Percentiles rank a stretch among this genome's conserved stretches.
phyloP scores from a whole-genome alignment of 139 green algal genomes.

The Eudorina sp. region DNA sequence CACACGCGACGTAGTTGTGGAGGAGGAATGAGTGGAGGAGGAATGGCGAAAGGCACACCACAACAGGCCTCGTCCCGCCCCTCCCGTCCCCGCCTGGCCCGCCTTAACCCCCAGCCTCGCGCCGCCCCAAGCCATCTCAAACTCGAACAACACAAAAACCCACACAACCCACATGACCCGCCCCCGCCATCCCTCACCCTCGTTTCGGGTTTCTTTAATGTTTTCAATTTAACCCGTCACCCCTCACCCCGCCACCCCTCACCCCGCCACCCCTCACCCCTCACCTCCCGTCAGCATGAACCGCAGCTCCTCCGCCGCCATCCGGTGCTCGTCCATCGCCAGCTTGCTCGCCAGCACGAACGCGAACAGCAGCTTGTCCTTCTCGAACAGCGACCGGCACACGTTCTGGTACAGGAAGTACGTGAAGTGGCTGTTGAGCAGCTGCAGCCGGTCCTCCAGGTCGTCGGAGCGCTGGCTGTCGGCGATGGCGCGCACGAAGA shows the following conservation, averaged over 20 bases:
- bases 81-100: too few relatives aligned
- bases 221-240: neutral
- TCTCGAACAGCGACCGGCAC: conserved; percentile 88
- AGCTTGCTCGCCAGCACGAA: conserved; percentile 73
- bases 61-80: too few relatives aligned
- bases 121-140: too few relatives aligned
- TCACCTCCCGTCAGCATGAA: conserved; percentile 84
- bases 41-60: too few relatives aligned
- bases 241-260: neutral
- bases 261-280: neutral
- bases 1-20: too few relatives aligned
- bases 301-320: conserved; percentile 71
- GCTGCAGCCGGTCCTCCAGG: conserved; percentile 70
- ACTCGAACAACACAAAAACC: too few relatives aligned
- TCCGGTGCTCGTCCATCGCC: conserved; percentile 59
- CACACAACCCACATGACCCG: too few relatives aligned
- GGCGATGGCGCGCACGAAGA: conserved; percentile 74
- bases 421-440: conserved; percentile 80
- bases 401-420: conserved; percentile 86
- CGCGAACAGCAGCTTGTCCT: conserved; percentile 91
- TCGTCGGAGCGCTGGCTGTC: conserved; percentile 69
- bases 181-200: too few relatives aligned
- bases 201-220: too few relatives aligned
- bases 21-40: too few relatives aligned
- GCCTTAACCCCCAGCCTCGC: too few relatives aligned